Evolutionary conservation across 441 rosid species (phyloP).

Genomic region (Sinapis alba): DNA sequence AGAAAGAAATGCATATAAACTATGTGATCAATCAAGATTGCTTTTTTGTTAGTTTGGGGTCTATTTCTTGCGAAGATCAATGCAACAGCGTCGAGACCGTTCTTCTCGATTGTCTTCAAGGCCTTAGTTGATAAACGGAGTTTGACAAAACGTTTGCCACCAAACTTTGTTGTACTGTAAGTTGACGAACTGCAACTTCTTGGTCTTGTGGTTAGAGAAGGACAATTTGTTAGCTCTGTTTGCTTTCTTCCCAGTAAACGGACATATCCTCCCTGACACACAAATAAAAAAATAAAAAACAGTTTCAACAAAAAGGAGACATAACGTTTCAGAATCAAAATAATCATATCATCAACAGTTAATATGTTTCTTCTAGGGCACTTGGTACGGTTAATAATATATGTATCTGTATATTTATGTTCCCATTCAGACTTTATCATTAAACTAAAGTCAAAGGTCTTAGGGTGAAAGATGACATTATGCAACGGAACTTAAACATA

Average conservation of each 20-base stretch:
- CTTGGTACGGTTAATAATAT: too few species aligned
- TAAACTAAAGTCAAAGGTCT: background rate
- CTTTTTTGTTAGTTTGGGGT: background rate
- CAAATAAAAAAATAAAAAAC: too few species aligned
- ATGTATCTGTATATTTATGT: too few species aligned
- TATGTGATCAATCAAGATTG: background rate
- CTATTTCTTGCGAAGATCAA: conserved; percentile 78
- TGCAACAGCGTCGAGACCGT: conserved; percentile 88
- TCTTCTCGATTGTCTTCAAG: conserved; percentile 91
- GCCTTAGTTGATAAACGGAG: conserved; percentile 87
- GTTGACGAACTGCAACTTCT: conserved; percentile 85
- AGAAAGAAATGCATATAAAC: conserved; percentile 24
- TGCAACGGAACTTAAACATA: background rate
- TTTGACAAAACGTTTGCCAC: conserved; percentile 89
- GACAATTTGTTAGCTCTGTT: conserved; percentile 89
- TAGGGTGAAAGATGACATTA: background rate
- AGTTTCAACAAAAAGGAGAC: background rate
- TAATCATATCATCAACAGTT: too few species aligned
- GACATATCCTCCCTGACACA: conserved; percentile 79
- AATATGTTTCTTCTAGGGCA: too few species aligned
- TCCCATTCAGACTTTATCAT: too few species aligned
- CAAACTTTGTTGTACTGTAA: conserved; percentile 86
- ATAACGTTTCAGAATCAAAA: background rate
- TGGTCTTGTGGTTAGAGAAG: conserved; percentile 96
- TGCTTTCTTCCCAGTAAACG: conserved; percentile 88